Base-by-base conservation (phyloP, 2,329 filamentous ascomycete genomes). In the Ascochyta fabae region DNA sequence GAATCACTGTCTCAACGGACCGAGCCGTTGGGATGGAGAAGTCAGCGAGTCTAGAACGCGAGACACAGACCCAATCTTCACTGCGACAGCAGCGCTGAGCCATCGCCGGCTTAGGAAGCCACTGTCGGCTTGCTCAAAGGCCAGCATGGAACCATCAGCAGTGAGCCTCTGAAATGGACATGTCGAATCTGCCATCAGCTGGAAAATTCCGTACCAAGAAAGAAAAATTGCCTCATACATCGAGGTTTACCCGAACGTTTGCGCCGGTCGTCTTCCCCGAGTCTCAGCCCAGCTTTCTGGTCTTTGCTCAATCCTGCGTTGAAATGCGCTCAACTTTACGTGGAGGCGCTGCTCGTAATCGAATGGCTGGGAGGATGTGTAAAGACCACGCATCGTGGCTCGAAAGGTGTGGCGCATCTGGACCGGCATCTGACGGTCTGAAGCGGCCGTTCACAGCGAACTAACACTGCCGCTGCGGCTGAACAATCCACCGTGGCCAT, bases 51-150 rank as follows among this genome's bases (percentile, higher is more conserved):
- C 53, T 56, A 56, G 53, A 51, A 42, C 53, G 13, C 36, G 9
- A 56, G 42, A 56, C 53, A 51, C 53, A 50, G 47, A 42, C 53
- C 36, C 38, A 51, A 42, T 7, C 41, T 51, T 43, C 53, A 44
- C 47, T 39, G 47, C 41, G 36, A 56, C 36, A 50, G 29, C 41
- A 50, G 27, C 38, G 19, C 47, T 48, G 47, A 51, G 16, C 42
- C 36, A 41, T 15, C 34, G 29, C 36, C 53, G 42, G 53, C 33
- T 12, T 43, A 43, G 53, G 48, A 46, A 56, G 39, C 40, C 42
- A 47, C 9, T 51, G 1, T 7, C 19, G 26, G 16, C 6, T 15
- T 24, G 27, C 23, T 36, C 24, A 34, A 36, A 16, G 27, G 7
- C 22, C 6, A 19, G 15, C 23, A 31, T 24, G 7, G 24, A 24